Evolutionary conservation across 371 early-diverging fungal species (phyloP), one percentile per base, ranked within the genome.

Genomic region (Mortierella sp.): DNA sequence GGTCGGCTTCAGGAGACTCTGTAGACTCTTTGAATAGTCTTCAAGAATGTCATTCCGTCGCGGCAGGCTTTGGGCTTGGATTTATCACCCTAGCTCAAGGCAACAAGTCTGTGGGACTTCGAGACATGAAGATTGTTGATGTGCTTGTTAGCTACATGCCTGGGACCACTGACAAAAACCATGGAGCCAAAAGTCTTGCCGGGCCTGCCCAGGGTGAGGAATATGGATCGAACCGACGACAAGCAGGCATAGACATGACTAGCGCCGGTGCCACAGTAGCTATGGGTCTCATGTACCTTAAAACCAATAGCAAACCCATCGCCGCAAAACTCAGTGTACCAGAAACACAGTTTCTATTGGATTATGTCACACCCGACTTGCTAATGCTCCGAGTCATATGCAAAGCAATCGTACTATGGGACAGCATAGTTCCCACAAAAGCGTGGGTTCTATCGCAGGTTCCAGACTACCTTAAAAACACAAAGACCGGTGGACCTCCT

Each of bases 1-100:
- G 73, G 2, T 76, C 76, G 11, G 72, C 85, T 24, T 85, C 85
- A 1, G 68, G 75, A 3, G 80, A 66, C 8, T 65, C 79, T 1
- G 69, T 68, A 30, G 84, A 85, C 40, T 67, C 86, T 4, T 87
- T 88, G 20, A 77, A 77, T 22, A 84, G 78, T 64, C 54, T 83
- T 70, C 72, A 84, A 35, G 94, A 93, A 62, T 85, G 90, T 30
- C 90, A 92, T 69, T 86, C 93, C 1, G 84, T 95, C 14, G 87
- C 94, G 0, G 89, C 94, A 28, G 98, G 98, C 0, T 91, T 96
- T 70, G 90, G 95, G 0, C 76, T 97, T 20, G 97, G 97, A 0
- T 88, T 96, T 47, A 91, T 95, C 24, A 88, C 89, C 2, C 84
- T 97, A 1, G 96, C 94, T 2, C 79, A 84, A 26, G 96, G 95